A percentile compares a stretch with the other conserved stretches of the same genome.
Conservation (phyloP, 352 stramenopile species). For the Phytophthora kernoviae region DNA sequence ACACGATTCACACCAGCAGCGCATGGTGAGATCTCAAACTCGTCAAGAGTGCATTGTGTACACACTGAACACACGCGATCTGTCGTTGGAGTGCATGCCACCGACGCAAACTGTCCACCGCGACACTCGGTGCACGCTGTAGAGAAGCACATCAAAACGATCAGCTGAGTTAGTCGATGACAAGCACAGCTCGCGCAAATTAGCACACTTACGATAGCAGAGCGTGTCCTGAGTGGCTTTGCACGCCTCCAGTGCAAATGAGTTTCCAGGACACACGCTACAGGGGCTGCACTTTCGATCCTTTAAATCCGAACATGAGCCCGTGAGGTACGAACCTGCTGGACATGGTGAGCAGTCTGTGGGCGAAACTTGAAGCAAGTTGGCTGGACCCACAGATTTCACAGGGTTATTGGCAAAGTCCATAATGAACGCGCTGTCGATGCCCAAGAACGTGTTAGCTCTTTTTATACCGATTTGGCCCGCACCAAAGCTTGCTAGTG, state of each 20-base stretch:
- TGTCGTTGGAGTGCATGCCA: constrained; percentile 52
- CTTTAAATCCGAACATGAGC: constrained; percentile 65
- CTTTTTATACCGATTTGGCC: constrained; percentile 52
- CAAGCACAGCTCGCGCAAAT: not conserved
- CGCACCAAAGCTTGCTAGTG: constrained; percentile 42
- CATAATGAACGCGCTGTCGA: constrained; percentile 38
- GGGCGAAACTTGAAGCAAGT: constrained; percentile 43
- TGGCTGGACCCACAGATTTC: constrained; percentile 16
- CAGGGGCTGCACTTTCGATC: constrained; percentile 61
- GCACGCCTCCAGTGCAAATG: constrained; percentile 55
- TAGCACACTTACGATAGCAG: constrained; percentile 65
- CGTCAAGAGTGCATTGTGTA: constrained; percentile 70
- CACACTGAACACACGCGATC: constrained; percentile 66
- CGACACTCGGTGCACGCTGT: constrained; percentile 77
- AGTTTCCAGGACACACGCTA: constrained; percentile 62
- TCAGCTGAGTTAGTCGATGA: not conserved
- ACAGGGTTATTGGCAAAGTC: constrained; percentile 62
- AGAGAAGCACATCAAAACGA: constrained; percentile 6
- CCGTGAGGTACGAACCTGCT: constrained; percentile 41
- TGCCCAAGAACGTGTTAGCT: constrained; percentile 55
- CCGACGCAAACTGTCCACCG: constrained; percentile 45
- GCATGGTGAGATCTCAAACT: constrained; percentile 72
- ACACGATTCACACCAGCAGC: constrained; percentile 56
- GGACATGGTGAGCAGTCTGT: constrained; percentile 63
- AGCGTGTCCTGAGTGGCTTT: constrained; percentile 57